Base-by-base conservation (phyloP, 2,329 filamentous ascomycete species). In the Myrmaecium sp. region DNA sequence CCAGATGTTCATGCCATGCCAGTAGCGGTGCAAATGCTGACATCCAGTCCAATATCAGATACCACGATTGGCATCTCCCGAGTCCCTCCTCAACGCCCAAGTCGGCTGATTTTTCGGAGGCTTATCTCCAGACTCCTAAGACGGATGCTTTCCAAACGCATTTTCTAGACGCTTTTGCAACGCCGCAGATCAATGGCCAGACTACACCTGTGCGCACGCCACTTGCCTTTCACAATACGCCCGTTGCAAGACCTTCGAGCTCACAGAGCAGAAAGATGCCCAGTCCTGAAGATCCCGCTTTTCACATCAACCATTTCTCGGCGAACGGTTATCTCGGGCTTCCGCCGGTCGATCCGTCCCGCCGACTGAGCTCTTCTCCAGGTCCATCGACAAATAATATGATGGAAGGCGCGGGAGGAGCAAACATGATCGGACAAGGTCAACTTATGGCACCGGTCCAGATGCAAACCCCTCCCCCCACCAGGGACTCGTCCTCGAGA, bases 221-320 rank as follows among this genome's bases (percentile, higher is more conserved):
- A 17, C 45, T 43, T 9, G 43, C 46, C 31, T 44, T 49, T 36
- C 32, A 48, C 21, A 53, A 51, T 25, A 47, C 44, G 12, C 40
- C 48, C 26, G 34, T 43, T 38, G 44, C 48, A 8, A 42, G 44
- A 22, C 44, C 50, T 15, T 41, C 41, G 30, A 49, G 41, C 30
- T 47, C 44, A 14, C 44, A 49, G 23, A 52, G 42, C 31, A 41
- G 42, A 25, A 44, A 47, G 28, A 35, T 40, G 16, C 44, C 37
- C 25, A 51, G 40, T 5, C 50, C 49, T 11, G 44, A 54, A 31
- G 51, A 55, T 26, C 51, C 51, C 17, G 41, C 47, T 43, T 61
- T 70, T 43, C 69, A 76, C 67, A 64, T 61, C 39, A 70, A 69
- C 38, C 64, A 74, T 43, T 63, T 68, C 39, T 65, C 65, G 22